Conservation (phyloP, 257 asterid species). For the Petunia secreta region DNA sequence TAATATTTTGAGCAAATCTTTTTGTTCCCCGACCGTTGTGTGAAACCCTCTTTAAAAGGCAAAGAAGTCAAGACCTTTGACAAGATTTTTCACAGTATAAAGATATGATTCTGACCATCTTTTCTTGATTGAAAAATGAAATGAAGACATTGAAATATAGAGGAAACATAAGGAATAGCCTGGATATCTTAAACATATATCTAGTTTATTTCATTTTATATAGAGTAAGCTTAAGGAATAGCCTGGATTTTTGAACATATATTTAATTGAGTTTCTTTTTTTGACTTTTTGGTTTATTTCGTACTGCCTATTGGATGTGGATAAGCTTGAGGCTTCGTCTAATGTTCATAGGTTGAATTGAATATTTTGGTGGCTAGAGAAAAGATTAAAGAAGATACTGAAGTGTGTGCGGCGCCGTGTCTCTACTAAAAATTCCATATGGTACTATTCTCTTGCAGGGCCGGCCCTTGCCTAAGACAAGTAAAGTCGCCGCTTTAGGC, state of each 20-base stretch:
- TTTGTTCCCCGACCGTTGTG: neutral
- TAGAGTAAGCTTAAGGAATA: too few species aligned
- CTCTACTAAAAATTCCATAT: neutral
- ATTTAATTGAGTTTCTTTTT: constrained; percentile 17
- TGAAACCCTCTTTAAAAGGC: neutral
- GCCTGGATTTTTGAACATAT: neutral
- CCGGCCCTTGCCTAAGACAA: too few species aligned
- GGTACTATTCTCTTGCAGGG: too few species aligned
- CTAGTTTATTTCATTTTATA: constrained; percentile 6
- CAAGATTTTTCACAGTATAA: neutral
- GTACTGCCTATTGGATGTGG: neutral
- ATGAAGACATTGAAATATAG: constrained; percentile 20
- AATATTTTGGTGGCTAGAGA: neutral
- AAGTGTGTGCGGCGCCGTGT: constrained; percentile 8
- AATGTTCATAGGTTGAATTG: neutral
- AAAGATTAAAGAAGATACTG: neutral
- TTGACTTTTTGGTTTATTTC: constrained; percentile 15
- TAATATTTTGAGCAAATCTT: neutral
- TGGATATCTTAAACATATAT: neutral
- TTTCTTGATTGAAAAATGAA: constrained; percentile 1
- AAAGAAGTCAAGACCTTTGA: neutral
- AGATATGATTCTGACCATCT: constrained; percentile 10
- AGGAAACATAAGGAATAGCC: constrained; percentile 10
- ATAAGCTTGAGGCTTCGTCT: neutral
- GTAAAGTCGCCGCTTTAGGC: too few species aligned